phyloP scores from a whole-genome alignment of 495 filamentous ascomycete genomes.

The Tuber umbilicatum region DNA sequence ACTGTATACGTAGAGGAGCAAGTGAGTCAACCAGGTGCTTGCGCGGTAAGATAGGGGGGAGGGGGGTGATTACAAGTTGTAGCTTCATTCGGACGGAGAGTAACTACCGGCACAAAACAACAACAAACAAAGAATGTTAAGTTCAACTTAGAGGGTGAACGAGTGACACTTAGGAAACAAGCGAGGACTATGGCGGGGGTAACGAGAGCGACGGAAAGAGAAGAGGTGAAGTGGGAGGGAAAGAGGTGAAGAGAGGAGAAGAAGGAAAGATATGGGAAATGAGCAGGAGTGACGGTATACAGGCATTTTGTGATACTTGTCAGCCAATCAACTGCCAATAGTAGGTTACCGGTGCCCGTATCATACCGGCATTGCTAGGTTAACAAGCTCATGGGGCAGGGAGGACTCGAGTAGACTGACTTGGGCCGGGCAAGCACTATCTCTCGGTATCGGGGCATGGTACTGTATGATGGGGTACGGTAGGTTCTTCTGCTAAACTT shows the following conservation, averaged over 20 bases:
- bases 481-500: not conserved
- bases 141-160: not conserved
- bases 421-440: not conserved
- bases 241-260: not conserved
- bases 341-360: too few species aligned
- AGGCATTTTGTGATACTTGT: not conserved
- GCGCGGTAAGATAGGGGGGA: not conserved
- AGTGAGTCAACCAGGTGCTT: not conserved
- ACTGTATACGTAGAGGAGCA: constrained; percentile 14
- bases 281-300: constrained; percentile 15
- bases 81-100: not conserved
- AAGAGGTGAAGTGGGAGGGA: not conserved
- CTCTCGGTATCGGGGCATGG: too few species aligned
- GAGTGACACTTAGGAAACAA: constrained; percentile 6
- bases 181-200: constrained; percentile 14
- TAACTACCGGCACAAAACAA: not conserved
- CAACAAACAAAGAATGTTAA: constrained; percentile 4
- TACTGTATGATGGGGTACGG: not conserved
- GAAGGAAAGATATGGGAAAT: constrained; percentile 19
- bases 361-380: too few species aligned
- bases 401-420: too few species aligned
- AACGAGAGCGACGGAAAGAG: not conserved
- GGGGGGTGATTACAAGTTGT: not conserved
- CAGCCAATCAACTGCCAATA: not conserved
- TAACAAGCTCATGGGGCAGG: too few species aligned